phyloP scores from a whole-genome alignment of 2,329 filamentous ascomycete species.

The Fusarium haematococcum region DNA sequence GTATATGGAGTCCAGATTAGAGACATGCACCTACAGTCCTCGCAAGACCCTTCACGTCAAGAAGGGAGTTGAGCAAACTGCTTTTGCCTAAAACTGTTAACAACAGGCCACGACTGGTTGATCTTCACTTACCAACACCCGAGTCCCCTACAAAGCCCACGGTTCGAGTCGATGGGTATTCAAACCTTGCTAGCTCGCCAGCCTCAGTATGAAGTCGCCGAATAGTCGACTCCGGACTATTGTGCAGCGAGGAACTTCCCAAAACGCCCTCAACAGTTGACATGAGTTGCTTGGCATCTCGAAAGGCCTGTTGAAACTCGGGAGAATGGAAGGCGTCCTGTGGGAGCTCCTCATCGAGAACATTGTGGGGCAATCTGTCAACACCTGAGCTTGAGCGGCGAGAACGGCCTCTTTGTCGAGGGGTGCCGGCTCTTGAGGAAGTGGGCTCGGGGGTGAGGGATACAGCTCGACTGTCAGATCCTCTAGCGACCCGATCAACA shows the following conservation, averaged over 20 bases:
- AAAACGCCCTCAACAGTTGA: slow-evolving; percentile 48
- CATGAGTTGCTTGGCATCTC: slow-evolving; percentile 50
- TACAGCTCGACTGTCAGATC: slow-evolving; percentile 7
- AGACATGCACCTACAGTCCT: slow-evolving; percentile 52
- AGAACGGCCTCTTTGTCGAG: slow-evolving; percentile 5
- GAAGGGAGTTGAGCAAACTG: slow-evolving; percentile 61
- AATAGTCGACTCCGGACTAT: slow-evolving; percentile 55
- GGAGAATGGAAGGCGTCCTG: slow-evolving; percentile 51
- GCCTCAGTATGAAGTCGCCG: slow-evolving; percentile 49
- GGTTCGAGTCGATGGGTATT: slow-evolving; percentile 53
- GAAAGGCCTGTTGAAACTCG: slow-evolving; percentile 50
- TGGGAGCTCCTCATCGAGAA: slow-evolving; percentile 49
- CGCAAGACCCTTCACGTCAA: slow-evolving; percentile 55
- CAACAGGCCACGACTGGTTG: too few species aligned
- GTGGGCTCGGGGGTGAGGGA: slow-evolving; percentile 24
- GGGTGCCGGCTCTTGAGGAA: not conserved
- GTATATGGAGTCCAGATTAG: not conserved
- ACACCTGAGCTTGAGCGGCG: slow-evolving; percentile 23
- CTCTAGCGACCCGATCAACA: slow-evolving; percentile 9
- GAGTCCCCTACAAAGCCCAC: slow-evolving; percentile 63
- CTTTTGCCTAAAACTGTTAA: slow-evolving; percentile 54
- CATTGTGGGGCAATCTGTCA: slow-evolving; percentile 28
- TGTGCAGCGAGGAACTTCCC: slow-evolving; percentile 49
- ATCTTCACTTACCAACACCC: slow-evolving; percentile 53
- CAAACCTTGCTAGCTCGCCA: slow-evolving; percentile 49